Conservation (phyloP, 148 eudicot genomes). For the Dysphania ambrosioides region DNA sequence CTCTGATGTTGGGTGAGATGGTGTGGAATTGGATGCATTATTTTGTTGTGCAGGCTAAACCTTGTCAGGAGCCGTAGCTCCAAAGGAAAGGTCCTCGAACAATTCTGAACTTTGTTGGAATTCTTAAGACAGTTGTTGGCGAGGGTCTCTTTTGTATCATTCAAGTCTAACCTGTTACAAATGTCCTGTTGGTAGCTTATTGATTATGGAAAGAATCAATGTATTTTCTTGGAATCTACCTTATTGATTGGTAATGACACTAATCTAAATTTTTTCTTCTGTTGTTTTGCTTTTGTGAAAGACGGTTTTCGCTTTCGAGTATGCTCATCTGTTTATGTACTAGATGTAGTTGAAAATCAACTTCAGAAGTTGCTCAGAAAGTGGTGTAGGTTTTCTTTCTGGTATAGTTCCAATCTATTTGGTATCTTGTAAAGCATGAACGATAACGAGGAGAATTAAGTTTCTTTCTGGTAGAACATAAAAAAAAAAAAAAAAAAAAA, state of each 20-base stretch:
- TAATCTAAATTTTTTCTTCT: constrained; percentile 10
- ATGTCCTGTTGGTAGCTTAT: constrained; percentile 18
- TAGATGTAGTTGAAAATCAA: too few species aligned
- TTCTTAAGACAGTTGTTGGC: constrained; percentile 14
- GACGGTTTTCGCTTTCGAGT: background rate
- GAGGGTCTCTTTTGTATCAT: constrained; percentile 20
- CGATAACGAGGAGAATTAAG: too few species aligned
- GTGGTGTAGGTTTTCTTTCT: too few species aligned
- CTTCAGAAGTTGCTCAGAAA: too few species aligned
- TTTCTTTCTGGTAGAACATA: too few species aligned
- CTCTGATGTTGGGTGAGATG: constrained; percentile 6
- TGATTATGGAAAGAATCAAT: constrained; percentile 17
- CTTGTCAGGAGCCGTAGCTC: constrained; percentile 16
- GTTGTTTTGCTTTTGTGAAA: background rate
- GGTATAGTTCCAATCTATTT: too few species aligned
- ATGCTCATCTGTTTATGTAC: too few species aligned
- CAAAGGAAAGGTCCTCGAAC: constrained; percentile 10
- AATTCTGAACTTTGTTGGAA: constrained; percentile 20
- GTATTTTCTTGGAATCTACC: constrained; percentile 2
- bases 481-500: too few species aligned
- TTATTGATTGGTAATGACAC: constrained; percentile 17
- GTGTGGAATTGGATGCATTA: constrained; percentile 22
- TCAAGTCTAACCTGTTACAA: constrained; percentile 16
- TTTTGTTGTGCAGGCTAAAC: constrained; percentile 20
- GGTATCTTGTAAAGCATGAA: too few species aligned